Conservation (phyloP, 345 rosid genomes). For the Eucalyptus regnans region DNA sequence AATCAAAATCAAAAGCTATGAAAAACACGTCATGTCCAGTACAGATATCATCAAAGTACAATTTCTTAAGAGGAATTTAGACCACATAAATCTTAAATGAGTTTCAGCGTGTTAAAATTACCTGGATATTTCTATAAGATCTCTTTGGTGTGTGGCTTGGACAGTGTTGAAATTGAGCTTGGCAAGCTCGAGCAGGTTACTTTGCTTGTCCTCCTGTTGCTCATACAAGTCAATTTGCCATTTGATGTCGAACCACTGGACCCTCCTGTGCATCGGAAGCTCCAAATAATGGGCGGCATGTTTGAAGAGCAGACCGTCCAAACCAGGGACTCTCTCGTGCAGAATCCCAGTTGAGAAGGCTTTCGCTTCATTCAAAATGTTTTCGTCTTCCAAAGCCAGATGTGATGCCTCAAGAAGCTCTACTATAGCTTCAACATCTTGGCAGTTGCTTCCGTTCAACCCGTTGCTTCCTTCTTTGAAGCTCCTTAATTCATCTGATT, state of each 20-base stretch:
- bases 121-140: constrained; percentile 29
- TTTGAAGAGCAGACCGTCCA: not conserved
- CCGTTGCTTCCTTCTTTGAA: constrained; percentile 7
- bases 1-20: not conserved
- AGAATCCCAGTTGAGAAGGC: constrained; percentile 1
- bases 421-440: constrained; percentile 11
- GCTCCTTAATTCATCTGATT: constrained; percentile 14
- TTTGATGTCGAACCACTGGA: constrained; percentile 41
- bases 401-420: constrained; percentile 39
- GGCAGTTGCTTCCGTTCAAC: not conserved
- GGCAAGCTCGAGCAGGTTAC: constrained; percentile 11
- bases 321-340: not conserved
- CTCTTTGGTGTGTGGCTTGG: constrained; percentile 37
- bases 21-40: not conserved
- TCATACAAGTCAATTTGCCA: constrained; percentile 19
- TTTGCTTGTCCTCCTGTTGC: not conserved
- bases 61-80: not conserved
- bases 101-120: not conserved
- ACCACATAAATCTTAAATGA: constrained; percentile 5
- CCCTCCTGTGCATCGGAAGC: constrained; percentile 29
- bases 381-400: constrained; percentile 19
- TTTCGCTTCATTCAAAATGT: constrained; percentile 9
- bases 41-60: not conserved
- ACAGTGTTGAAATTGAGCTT: constrained; percentile 32
- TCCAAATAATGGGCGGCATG: constrained; percentile 12